Evolutionary conservation across 2,329 filamentous ascomycete species (phyloP), one percentile per base, ranked within the genome.

Genomic region (Xylaria digitata): DNA sequence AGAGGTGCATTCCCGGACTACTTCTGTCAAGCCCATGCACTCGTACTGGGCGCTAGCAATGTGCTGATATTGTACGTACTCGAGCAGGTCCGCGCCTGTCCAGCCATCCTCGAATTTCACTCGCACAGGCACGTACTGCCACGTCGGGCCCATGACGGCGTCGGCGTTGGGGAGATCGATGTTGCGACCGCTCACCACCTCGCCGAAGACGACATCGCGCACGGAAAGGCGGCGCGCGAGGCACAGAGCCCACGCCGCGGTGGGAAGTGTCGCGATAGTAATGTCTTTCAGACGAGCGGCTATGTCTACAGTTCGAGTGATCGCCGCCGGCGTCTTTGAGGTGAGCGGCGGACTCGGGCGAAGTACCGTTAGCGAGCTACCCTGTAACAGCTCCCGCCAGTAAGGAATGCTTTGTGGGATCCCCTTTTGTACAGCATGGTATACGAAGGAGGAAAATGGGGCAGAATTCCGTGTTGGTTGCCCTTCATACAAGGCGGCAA

Each of bases 101-200:
- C 85, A 87, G 2, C 77, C 74, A 0, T 81, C 72, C 2, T 80
- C 78, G 72, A 91, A 87, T 32, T 78, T 79, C 15, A 91, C 84
- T 21, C 89, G 84, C 42, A 91, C 83, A 0, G 90, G 89, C 0
- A 90, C 83, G 73, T 90, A 89, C 71, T 91, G 89, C 82, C 89
- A 89, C 67, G 88, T 90, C 0, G 89, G 89, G 0, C 90, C 90
- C 52, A 87, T 82, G 53, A 90, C 86, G 60, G 80, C 80, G 66
- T 89, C 86, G 21, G 85, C 83, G 46, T 82, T 82, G 17, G 83
- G 79, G 0, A 89, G 80, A 63, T 85, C 85, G 19, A 86, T 84
- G 74, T 88, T 89, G 53, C 89, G 85, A 0, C 90, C 89, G 65
- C 84, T 89, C 48, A 89, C 88, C 0, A 91, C 89, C 71, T 89